Conservation (phyloP, 345 rosid species). For the Reutealis trisperma region DNA sequence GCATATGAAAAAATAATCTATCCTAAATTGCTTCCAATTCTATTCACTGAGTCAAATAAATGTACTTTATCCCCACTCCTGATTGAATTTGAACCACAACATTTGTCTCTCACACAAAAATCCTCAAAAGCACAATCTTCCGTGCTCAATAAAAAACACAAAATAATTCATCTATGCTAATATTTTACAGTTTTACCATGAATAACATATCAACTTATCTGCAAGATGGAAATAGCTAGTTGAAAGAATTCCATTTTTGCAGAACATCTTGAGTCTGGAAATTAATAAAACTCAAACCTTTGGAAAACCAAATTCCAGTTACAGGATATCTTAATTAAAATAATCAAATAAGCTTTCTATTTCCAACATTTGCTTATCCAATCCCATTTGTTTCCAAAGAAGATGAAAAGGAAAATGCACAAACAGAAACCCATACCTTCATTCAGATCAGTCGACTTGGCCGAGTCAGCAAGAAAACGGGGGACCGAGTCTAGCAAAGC, state of each 20-base stretch:
- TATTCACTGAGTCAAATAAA: not conserved
- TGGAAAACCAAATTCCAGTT: not conserved
- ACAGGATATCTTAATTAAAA: too few relatives aligned
- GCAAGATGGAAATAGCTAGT: not conserved
- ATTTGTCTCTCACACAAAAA: not conserved
- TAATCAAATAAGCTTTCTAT: not conserved
- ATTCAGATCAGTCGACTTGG: slow-evolving; percentile 12
- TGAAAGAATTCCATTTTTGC: not conserved
- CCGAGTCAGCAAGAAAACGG: slow-evolving; percentile 33
- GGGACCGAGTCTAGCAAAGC: slow-evolving; percentile 57
- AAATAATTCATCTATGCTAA: not conserved
- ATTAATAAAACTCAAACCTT: not conserved
- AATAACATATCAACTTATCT: not conserved
- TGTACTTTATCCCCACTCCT: not conserved
- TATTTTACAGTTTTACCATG: not conserved
- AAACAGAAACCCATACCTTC: slow-evolving; percentile 26
- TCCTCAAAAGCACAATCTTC: not conserved
- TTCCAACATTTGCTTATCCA: not conserved
- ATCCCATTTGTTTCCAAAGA: not conserved
- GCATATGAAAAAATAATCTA: not conserved
- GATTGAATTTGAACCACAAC: not conserved
- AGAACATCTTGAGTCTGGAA: not conserved
- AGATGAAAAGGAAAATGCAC: not conserved
- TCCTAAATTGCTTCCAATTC: not conserved
- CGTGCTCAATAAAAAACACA: not conserved